These are phyloP conservation scores for Cyberlindnera meyerae DNA, from an alignment of 805 yeast species.

Conservation along the genomic window DNA sequence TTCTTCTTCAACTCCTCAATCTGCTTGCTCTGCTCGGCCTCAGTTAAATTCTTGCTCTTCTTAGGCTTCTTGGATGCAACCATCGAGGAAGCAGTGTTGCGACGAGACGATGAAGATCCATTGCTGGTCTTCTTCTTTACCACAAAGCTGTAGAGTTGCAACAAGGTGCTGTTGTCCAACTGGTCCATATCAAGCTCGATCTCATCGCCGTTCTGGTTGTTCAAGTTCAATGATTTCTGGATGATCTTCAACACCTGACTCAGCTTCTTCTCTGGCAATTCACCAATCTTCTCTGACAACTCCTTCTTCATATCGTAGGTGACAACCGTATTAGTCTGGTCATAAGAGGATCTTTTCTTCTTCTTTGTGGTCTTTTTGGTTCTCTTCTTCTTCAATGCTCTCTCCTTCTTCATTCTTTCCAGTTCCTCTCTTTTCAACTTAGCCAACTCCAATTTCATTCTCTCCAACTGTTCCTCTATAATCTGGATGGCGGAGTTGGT, in stretches of 20 bases:
- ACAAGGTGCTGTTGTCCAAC: slow-evolving; percentile 75
- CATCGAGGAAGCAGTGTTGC: slow-evolving; percentile 1
- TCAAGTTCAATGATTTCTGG: slow-evolving; percentile 65
- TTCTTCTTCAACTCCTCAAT: slow-evolving; percentile 70
- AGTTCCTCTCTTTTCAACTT: slow-evolving; percentile 75
- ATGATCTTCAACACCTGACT: slow-evolving; percentile 82
- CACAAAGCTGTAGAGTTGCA: slow-evolving; percentile 80
- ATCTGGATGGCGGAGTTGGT: slow-evolving; percentile 88
- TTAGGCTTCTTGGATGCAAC: slow-evolving; percentile 31
- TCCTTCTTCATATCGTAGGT: slow-evolving; percentile 97
- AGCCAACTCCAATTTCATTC: slow-evolving; percentile 82
- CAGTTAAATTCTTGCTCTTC: slow-evolving; percentile 54
- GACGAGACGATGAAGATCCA: slow-evolving; percentile 4
- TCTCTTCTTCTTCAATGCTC: slow-evolving; percentile 41
- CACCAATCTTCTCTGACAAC: slow-evolving; percentile 78
- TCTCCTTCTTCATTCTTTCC: slow-evolving; percentile 60
- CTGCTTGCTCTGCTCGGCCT: slow-evolving; percentile 62
- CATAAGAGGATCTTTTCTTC: slow-evolving; percentile 21
- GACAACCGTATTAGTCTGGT: slow-evolving; percentile 39
- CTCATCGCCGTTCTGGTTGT: slow-evolving; percentile 68
- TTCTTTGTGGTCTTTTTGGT: slow-evolving; percentile 31
- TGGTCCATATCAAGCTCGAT: slow-evolving; percentile 95
- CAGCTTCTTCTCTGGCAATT: slow-evolving; percentile 71
- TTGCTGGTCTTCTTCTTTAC: slow-evolving; percentile 38
- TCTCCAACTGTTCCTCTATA: slow-evolving; percentile 76